Base-by-base conservation (phyloP, 2,329 filamentous ascomycete genomes). In the Phyllosticta citrichinensis region DNA sequence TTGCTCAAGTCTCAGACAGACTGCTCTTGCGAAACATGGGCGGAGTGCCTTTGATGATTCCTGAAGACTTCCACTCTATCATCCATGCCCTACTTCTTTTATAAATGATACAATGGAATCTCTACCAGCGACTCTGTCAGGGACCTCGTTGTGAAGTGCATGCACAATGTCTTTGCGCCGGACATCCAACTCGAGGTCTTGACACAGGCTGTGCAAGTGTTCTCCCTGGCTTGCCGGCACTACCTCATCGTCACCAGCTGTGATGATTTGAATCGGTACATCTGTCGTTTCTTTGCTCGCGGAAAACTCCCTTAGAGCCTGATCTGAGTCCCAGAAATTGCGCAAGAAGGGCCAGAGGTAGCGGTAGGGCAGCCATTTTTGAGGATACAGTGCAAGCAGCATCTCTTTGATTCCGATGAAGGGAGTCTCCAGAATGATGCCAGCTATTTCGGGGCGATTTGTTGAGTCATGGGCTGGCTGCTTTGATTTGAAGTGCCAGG, bases 321-420 rank as follows among this genome's bases (percentile, higher is more conserved):
- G 65, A 24, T 73, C 70, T 55, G 73, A 79, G 64, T 82, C 77
- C 80, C 81, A 83, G 53, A 74, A 74, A 61, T 77, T 91, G 65
- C 87, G 80, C 11, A 92, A 77, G 68, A 92, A 91, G 0, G 86
- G 87, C 78, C 84, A 84, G 0, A 93, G 77, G 69, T 92, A 85
- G 55, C 82, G 81, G 70, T 93, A 93, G 0, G 89, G 89, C 6
- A 92, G 76, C 87, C 88, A 92, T 66, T 83, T 88, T 66, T 91
- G 87, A 1, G 88, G 88, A 68, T 92, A 93, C 2, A 93, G 72
- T 1, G 83, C 84, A 52, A 82, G 75, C 5, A 93, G 77, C 87
- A 93, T 91, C 19, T 81, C 82, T 62, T 81, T 79, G 60, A 89
- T 81, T 52, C 84, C 88, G 0, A 86, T 81, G 64, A 91, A 91